Evolutionary conservation across 345 rosid species (phyloP).

Genomic region (Populus deltoides): DNA sequence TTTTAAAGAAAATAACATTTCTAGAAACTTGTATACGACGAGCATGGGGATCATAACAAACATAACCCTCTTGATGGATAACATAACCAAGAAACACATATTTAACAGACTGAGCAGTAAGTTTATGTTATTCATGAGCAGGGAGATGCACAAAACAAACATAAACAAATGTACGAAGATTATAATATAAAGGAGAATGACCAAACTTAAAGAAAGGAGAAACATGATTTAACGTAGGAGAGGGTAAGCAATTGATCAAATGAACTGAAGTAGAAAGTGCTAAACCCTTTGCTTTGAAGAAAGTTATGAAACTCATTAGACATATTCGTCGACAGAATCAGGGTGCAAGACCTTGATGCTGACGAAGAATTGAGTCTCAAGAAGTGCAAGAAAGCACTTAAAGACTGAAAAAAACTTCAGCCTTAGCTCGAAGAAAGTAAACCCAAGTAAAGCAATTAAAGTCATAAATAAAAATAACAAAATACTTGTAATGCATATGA

Average conservation of each 20-base stretch:
- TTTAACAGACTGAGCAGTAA: background rate
- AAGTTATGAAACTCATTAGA: no score
- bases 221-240: no score
- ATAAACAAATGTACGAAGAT: background rate
- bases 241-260: no score
- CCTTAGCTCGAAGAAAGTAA: no score
- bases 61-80: background rate
- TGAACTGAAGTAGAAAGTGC: no score
- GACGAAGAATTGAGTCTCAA: no score
- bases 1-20: conserved; percentile 1
- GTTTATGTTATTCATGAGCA: background rate
- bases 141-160: background rate
- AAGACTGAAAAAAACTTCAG: no score
- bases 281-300: no score
- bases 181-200: background rate
- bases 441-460: background rate
- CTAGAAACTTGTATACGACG: background rate
- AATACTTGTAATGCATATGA: background rate
- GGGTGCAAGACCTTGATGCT: no score
- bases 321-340: no score
- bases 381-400: no score
- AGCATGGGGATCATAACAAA: background rate
- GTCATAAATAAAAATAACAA: background rate
- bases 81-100: background rate
- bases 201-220: no score